Evolutionary conservation across 169 alveolate species (phyloP), one percentile per base, ranked within the genome.

Genomic region (Eimeria maxima): DNA sequence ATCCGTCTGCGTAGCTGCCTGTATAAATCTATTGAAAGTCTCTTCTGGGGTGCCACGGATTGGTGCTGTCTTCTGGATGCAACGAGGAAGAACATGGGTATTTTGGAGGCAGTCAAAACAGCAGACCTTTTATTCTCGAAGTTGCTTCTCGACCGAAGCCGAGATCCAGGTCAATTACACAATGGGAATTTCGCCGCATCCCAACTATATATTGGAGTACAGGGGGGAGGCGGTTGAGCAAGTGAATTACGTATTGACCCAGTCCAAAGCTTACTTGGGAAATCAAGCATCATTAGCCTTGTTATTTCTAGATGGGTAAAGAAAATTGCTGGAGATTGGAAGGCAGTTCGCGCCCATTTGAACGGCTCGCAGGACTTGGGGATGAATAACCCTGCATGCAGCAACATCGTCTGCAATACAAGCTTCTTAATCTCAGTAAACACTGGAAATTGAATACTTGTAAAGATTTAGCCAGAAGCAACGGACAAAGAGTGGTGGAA

Each of bases 301-400:
- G 38, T 33, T 33, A 33, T 33, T 33, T 33, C 38, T 33, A 33
- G 38, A 33, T 33, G 38, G 38, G 38, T 33, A 33, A 33, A 1
- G 38, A 1, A 33, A 33, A 33, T 33, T 42, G 87, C 33, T 38
- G 69, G 69, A 80, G 65, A 80, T 11, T 22, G 89, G 89, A 22
- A 80, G 38, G 90, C 71, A n/a, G 18, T 50, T 50, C 50, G 74
- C 45, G 90, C 45, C 42, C 29, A 7, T 47, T 53, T 55, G 50
- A 18, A 20, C n/a, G 73, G 53, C 71, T 53, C 90, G 27, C 50
- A 22, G 69, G 73, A 16, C 24, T 81, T 16, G 74, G 44, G 50
- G 63, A 50, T 50, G 90, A 47, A 22, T n/a, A 27, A 33, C 90
- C 42, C 74, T 81, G 90, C 90, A 81, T 53, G 90, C 74, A n/a